Percentiles rank a stretch among this genome's conserved stretches.
Evolutionary conservation across 352 stramenopile species (phyloP).

Genomic region (Pythium utonaiense): DNA sequence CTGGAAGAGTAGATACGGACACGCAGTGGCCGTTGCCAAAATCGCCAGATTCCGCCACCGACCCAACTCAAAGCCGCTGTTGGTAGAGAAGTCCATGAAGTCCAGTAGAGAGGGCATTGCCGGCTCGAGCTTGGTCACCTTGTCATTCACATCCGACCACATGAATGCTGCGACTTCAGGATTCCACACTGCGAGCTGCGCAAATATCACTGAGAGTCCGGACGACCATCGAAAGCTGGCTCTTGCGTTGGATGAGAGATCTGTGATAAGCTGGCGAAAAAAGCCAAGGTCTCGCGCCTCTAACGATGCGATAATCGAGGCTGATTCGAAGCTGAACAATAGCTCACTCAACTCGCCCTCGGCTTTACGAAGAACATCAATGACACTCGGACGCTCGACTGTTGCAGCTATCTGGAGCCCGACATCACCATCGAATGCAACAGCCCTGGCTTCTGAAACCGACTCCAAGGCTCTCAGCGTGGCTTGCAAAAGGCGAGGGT

Average conservation of each 20-base stretch:
- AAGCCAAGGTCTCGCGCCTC: constrained; percentile 12
- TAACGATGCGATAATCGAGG: constrained; percentile 5
- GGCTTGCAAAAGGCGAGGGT: constrained; percentile 25
- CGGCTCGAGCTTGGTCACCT: constrained; percentile 58
- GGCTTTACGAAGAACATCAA: constrained; percentile 21
- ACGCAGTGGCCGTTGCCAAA: constrained; percentile 46
- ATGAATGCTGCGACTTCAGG: constrained; percentile 63
- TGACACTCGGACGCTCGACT: constrained; percentile 20
- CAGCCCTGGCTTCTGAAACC: constrained; percentile 18
- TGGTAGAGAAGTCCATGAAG: background rate
- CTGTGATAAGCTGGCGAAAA: constrained; percentile 12
- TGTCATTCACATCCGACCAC: constrained; percentile 61
- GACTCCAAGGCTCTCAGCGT: constrained; percentile 32
- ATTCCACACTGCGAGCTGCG: constrained; percentile 30
- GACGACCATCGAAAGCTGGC: constrained; percentile 59
- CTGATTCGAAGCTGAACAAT: constrained; percentile 20
- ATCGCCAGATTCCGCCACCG: constrained; percentile 70
- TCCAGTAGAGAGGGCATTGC: constrained; percentile 31
- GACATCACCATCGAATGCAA: background rate
- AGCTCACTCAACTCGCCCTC: constrained; percentile 19
- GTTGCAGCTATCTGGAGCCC: background rate
- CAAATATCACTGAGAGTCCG: constrained; percentile 42
- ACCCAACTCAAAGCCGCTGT: constrained; percentile 28
- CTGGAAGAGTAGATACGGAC: constrained; percentile 29
- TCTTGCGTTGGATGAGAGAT: constrained; percentile 9